A percentile compares a stretch with the other conserved stretches of the same genome.
Evolutionary conservation across 169 alveolate species (phyloP).

Genomic region (Perkinsus marinus): DNA sequence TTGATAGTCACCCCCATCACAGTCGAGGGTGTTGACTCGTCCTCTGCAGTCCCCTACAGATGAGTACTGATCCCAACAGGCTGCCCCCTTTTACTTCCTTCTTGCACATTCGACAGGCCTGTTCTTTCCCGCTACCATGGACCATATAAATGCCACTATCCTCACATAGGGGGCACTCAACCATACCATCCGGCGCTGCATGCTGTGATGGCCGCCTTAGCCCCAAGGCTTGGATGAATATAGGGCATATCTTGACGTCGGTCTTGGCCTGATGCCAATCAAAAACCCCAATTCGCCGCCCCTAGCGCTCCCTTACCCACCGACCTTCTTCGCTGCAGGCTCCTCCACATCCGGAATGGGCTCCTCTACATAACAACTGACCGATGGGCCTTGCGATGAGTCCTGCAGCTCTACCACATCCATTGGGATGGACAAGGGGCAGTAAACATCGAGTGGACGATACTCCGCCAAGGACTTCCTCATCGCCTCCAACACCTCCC

Average conservation of each 20-base stretch:
- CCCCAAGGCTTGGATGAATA: not conserved
- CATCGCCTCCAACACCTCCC: not conserved
- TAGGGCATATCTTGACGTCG: not conserved
- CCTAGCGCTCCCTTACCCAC: not conserved
- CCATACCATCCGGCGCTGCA: not conserved
- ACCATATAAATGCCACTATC: not conserved
- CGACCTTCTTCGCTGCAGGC: not conserved
- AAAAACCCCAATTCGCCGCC: not conserved
- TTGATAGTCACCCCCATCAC: not conserved
- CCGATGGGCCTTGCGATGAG: not conserved
- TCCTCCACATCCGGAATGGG: not conserved
- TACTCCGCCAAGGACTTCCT: not conserved
- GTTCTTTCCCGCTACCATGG: not conserved
- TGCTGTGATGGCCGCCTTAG: not conserved
- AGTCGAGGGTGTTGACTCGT: not conserved
- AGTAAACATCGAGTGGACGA: not conserved
- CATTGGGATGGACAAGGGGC: not conserved
- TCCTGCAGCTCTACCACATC: not conserved
- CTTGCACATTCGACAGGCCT: not conserved
- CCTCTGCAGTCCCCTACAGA: not conserved
- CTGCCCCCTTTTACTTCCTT: not conserved
- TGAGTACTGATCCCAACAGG: not conserved
- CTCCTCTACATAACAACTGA: not conserved
- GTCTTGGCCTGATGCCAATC: not conserved
- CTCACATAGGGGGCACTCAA: not conserved